Evolutionary conservation across 73 alveolate species (phyloP).

Genomic region (Breviolum minutum): DNA sequence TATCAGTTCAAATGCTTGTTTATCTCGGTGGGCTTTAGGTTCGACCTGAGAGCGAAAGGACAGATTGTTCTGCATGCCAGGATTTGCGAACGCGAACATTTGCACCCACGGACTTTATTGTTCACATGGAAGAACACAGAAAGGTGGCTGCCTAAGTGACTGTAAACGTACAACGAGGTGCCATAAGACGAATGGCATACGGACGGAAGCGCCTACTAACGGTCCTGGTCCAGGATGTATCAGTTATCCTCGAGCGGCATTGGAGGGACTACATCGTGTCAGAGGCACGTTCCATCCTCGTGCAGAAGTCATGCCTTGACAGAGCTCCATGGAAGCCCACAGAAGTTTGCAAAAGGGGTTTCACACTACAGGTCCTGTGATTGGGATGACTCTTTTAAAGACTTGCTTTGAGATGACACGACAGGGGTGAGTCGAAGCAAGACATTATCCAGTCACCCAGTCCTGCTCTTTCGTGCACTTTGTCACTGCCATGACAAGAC

Average conservation of each 20-base stretch:
- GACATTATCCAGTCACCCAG: no score
- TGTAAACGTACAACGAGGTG: neutral
- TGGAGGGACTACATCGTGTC: constrained; percentile 93
- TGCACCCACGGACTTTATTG: constrained; percentile 67
- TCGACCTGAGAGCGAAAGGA: neutral
- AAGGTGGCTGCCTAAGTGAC: constrained; percentile 27
- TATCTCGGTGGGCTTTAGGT: neutral
- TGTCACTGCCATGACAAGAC: neutral
- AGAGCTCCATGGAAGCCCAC: no score
- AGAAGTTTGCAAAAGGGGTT: no score
- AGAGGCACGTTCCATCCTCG: neutral
- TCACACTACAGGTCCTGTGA: no score
- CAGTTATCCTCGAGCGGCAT: constrained; percentile 85
- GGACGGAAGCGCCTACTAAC: neutral
- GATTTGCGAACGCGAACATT: constrained; percentile 50
- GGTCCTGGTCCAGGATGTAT: constrained; percentile 33
- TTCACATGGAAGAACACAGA: constrained; percentile 91
- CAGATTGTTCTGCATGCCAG: neutral
- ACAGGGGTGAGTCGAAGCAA: no score
- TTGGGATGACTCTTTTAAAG: no score
- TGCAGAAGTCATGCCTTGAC: neutral
- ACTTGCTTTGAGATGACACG: no score
- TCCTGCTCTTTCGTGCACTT: neutral
- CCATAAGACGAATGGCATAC: neutral
- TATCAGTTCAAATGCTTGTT: neutral